Evolutionary conservation across 2,329 filamentous ascomycete species (phyloP), one percentile per base, ranked within the genome.

Genomic region (Fusarium concolor): DNA sequence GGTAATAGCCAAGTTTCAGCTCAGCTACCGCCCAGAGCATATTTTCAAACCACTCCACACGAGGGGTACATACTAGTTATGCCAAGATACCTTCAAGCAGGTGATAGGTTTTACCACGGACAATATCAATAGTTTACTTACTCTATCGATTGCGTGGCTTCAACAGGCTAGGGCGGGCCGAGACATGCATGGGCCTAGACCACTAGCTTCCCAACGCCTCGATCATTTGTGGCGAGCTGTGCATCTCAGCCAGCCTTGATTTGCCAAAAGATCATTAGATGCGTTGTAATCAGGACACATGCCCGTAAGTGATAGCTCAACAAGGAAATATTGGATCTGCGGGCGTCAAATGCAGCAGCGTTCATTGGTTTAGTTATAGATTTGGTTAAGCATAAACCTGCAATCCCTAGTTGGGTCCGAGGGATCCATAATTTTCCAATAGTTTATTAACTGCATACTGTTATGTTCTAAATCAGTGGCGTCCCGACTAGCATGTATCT

Each of bases 131-230:
- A 49, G 22, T 49, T n/a, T 18, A 29, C 29, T 6, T 6, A 26
- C 37, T 49, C 15, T 31, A 5, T 42, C 9, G 24, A 29, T 10
- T n/a, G 15, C 8, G 24, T 29, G 43, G 18, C 31, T 29, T 33
- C 17, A n/a, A 8, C 2, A 0, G 29, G 6, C n/a, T 54, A 41
- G 29, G 22, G 24, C 22, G 12, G 47, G 29, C 54, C 15, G 54
- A 57, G 38, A 55, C 54, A 43, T 22, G 24, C 47, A 55, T 26
- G 10, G 38, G 24, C 28, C 38, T 3, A 55, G 37, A 11, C 38
- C 24, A 37, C 20, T 15, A 31, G 42, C 18, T 31, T 11, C 3
- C 20, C 33, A 38, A 12, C 15, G 29, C 54, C 29, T 12, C 15
- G 20, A 9, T 12, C 20, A 5, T 3, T 4, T 22, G 43, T 49